These are phyloP conservation scores for Pleoardoris graminearum DNA, from an alignment of 2,329 filamentous ascomycete species.

Conservation along the genomic window DNA sequence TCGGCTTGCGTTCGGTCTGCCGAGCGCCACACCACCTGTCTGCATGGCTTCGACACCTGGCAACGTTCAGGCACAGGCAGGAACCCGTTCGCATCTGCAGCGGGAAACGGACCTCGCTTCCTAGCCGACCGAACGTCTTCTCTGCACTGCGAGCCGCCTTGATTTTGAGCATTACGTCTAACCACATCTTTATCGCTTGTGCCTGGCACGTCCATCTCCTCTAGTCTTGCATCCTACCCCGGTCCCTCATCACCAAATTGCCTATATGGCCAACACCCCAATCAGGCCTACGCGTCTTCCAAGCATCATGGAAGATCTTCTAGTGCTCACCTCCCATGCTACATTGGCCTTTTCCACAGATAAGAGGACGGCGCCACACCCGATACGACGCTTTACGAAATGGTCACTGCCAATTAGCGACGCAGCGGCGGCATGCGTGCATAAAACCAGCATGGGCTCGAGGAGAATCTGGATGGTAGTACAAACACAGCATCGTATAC, in stretches of 20 bases:
- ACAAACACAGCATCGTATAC: too few species aligned
- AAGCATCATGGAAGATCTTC: neutral
- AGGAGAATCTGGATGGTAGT: constrained; percentile 9
- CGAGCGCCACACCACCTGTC: neutral
- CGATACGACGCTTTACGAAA: neutral
- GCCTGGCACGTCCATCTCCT: neutral
- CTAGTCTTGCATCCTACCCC: neutral
- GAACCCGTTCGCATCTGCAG: neutral
- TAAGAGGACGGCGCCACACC: constrained; percentile 1
- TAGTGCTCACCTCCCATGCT: neutral
- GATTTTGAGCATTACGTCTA: constrained; percentile 1
- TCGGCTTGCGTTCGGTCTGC: neutral
- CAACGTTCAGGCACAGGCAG: neutral
- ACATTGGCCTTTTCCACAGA: neutral
- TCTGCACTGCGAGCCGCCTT: neutral
- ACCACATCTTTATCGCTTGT: neutral
- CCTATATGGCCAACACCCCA: neutral
- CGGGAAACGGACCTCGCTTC: neutral
- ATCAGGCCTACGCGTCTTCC: neutral
- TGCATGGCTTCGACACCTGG: too few species aligned
- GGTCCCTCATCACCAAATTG: neutral
- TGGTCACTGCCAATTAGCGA: neutral
- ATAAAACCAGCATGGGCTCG: constrained; percentile 1
- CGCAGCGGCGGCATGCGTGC: constrained; percentile 1
- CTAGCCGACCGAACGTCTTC: neutral